Conservation (phyloP, 202 grass and related monocot genomes). For the Hordeum pubiflorum region DNA sequence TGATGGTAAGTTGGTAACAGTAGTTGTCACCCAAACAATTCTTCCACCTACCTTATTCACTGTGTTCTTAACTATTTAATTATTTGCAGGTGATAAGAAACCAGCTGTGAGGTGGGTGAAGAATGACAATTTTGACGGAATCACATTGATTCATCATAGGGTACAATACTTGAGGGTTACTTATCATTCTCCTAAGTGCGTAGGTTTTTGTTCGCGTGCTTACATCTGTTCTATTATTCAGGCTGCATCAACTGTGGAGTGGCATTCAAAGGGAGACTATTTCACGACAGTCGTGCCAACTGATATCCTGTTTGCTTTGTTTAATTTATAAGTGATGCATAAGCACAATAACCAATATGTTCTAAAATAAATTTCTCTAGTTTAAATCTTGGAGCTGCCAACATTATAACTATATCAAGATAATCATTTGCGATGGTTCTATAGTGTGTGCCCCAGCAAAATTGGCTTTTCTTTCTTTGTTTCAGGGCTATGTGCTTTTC, state of each 20-base stretch:
- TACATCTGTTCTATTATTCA: slow-evolving; percentile 39
- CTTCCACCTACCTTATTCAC: not conserved
- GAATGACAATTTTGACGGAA: slow-evolving; percentile 68
- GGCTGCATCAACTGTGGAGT: slow-evolving; percentile 80
- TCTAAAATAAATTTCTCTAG: not conserved
- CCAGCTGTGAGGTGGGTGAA: slow-evolving; percentile 75
- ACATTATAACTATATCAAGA: not conserved
- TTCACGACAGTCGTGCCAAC: slow-evolving; percentile 87
- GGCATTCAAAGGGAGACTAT: slow-evolving; percentile 99
- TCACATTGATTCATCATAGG: slow-evolving; percentile 77
- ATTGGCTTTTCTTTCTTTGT: not conserved
- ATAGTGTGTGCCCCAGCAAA: not conserved
- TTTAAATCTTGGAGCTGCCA: not conserved
- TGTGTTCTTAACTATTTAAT: slow-evolving; percentile 22
- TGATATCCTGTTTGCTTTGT: slow-evolving; percentile 72
- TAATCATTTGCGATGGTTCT: not conserved
- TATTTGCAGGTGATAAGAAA: slow-evolving; percentile 59
- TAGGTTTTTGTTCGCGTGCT: not conserved
- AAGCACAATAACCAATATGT: slow-evolving; percentile 8
- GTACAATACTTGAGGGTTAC: slow-evolving; percentile 28
- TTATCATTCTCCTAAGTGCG: not conserved
- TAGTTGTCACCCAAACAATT: slow-evolving; percentile 7
- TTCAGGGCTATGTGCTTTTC: not conserved
- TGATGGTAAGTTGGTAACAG: slow-evolving; percentile 45
- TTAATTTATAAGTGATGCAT: not conserved